phyloP scores from a whole-genome alignment of 805 yeast genomes.

The Ogataea zsoltii region DNA sequence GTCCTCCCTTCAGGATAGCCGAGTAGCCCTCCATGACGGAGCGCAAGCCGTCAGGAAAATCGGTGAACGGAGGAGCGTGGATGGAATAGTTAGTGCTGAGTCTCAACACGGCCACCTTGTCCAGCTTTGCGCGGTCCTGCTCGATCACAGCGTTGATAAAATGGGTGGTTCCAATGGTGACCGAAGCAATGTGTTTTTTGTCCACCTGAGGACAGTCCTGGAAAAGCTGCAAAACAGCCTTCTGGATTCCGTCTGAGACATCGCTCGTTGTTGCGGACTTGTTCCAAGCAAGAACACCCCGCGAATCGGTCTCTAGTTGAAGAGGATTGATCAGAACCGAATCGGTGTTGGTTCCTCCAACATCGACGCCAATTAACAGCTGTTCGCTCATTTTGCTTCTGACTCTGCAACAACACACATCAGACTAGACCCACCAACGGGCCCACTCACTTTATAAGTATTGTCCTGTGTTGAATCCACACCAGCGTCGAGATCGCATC shows the following conservation, averaged over 20 bases:
- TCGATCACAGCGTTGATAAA: constrained; percentile 51
- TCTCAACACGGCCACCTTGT: constrained; percentile 45
- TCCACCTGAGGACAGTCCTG: constrained; percentile 19
- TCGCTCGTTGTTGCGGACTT: constrained; percentile 48
- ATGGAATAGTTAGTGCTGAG: constrained; percentile 43
- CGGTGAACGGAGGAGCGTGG: constrained; percentile 41
- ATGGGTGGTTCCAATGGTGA: constrained; percentile 53
- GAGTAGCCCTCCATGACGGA: constrained; percentile 36
- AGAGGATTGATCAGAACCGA: constrained; percentile 44
- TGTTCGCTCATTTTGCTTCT: constrained; percentile 1
- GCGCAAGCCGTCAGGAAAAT: constrained; percentile 42
- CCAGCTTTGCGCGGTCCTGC: constrained; percentile 41
- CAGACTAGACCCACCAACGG: no score
- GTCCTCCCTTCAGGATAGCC: constrained; percentile 40
- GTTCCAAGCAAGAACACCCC: constrained; percentile 43
- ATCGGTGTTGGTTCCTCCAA: constrained; percentile 54
- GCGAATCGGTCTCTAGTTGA: constrained; percentile 16
- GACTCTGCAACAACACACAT: no score
- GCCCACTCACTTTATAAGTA: no score
- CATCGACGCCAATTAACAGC: constrained; percentile 46
- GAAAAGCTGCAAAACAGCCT: constrained; percentile 37
- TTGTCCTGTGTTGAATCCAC: no score
- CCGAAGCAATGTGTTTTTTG: constrained; percentile 34
- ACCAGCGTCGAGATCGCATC: no score
- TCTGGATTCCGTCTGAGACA: constrained; percentile 43